Evolutionary conservation across 441 rosid genomes (phyloP), one percentile per base, ranked within the genome.

Genomic region (Gossypium trilobum): DNA sequence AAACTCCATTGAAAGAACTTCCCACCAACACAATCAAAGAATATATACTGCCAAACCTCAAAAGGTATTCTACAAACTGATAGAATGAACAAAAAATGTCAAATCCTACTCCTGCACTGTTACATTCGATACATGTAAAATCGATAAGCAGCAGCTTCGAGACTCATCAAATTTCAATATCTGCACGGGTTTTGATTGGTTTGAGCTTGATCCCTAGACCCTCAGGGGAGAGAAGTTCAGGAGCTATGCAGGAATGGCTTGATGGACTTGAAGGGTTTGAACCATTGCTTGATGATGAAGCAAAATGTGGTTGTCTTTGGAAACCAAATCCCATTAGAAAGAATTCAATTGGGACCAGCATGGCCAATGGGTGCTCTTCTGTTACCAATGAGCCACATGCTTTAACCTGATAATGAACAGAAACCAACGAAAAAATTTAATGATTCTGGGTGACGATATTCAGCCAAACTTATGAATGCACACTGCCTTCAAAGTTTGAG

Each of bases 341-440:
- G 80, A 77, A 73, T 74, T 86, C 87, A 0, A 88, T 85, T 0
- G 92, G 92, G 59, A 86, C 78, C 55, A 88, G 36, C 92, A 88
- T 86, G 52, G 88, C 87, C 69, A 83, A 78, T 1, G 92, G 90
- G 48, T 86, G 87, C 78, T 86, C 97, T 77, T 92, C 94, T 61
- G 97, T 90, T 56, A 90, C 97, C 82, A 92, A 74, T 2, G 96
- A 92, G 23, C 96, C 96, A 72, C 96, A 87, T 6, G 86, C 88
- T 77, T 86, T 88, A 54, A 92, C 97, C 97, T 90, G 87, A 56
- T 54, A 44, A 44, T 9, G 25, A 10, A 48, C 39, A 74, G 22
- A 42, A 69, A 68, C 10, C 27, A 65, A n/a, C 5, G 22, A 1
- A 20, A 7, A 6, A 14, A 8, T 16, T 31, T 61, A 33, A 39